These are phyloP conservation scores for Rhizophora mangle DNA, from an alignment of 345 rosid species.

Conservation along the genomic window DNA sequence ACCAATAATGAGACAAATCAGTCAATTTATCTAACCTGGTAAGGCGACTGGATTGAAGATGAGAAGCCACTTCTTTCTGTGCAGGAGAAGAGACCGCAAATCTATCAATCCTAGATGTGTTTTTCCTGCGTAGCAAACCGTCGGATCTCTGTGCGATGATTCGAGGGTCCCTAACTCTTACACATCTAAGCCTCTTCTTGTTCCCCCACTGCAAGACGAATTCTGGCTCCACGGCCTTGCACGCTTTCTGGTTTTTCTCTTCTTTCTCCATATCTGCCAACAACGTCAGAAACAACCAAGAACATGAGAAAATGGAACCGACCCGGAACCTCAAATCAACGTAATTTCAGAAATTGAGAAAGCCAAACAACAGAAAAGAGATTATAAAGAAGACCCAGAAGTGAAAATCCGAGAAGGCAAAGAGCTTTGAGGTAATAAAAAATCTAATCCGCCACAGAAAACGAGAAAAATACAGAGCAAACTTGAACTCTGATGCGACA, in stretches of 20 bases:
- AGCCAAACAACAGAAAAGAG: background rate
- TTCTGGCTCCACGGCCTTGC: conserved; percentile 47
- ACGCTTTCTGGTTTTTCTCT: conserved; percentile 40
- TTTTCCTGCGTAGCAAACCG: conserved; percentile 44
- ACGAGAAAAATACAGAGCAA: background rate
- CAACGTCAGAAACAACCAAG: background rate
- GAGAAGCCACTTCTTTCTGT: conserved; percentile 37
- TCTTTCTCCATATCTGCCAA: conserved; percentile 44
- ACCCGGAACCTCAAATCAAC: conserved; percentile 13
- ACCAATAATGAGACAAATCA: background rate
- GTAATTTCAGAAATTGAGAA: background rate
- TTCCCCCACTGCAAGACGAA: conserved; percentile 70
- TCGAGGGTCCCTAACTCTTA: conserved; percentile 62
- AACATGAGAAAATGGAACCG: background rate
- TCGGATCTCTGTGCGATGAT: conserved; percentile 43
- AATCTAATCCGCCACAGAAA: background rate
- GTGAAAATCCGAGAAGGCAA: background rate
- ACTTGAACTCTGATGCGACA: background rate
- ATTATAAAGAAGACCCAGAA: conserved; percentile 3
- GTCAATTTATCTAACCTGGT: conserved; percentile 40
- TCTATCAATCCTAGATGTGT: conserved; percentile 43
- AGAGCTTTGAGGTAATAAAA: background rate
- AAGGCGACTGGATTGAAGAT: conserved; percentile 41
- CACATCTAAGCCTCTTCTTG: conserved; percentile 70
- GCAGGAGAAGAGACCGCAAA: conserved; percentile 28